phyloP scores from a whole-genome alignment of 257 asterid genomes.

The Jacaranda copaia region DNA sequence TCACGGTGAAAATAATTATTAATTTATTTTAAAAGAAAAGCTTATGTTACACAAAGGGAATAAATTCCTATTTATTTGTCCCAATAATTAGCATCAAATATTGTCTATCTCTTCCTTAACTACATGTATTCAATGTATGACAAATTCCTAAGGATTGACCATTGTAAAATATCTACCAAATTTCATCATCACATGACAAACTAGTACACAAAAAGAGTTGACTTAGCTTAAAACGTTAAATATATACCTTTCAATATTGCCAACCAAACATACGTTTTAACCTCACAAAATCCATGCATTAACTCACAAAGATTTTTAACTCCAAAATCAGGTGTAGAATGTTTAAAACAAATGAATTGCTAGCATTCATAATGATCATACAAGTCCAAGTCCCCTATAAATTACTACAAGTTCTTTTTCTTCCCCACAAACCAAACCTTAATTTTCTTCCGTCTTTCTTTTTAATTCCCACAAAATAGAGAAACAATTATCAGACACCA shows the following conservation, averaged over 20 bases:
- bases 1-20: too few relatives aligned
- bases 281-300: slow-evolving; percentile 39
- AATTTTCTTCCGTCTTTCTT: too few relatives aligned
- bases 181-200: not conserved
- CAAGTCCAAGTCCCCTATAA: slow-evolving; percentile 41
- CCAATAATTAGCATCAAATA: slow-evolving; percentile 13
- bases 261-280: slow-evolving; percentile 27
- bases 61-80: not conserved
- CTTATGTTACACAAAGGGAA: slow-evolving; percentile 31
- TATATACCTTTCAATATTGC: not conserved
- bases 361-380: slow-evolving; percentile 26
- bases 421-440: not conserved
- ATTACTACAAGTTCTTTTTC: slow-evolving; percentile 17
- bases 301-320: slow-evolving; percentile 53
- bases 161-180: not conserved
- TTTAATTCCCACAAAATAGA: not conserved
- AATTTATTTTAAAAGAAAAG: slow-evolving; percentile 17
- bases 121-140: slow-evolving; percentile 10
- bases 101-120: slow-evolving; percentile 22
- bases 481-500: slow-evolving; percentile 5
- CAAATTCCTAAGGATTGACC: slow-evolving; percentile 10
- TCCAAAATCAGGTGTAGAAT: slow-evolving; percentile 59
- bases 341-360: slow-evolving; percentile 28
- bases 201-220: slow-evolving; percentile 22
- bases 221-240: slow-evolving; percentile 34